Base-by-base conservation (phyloP, 768 basidiomycete genomes). In the Calocera viscosa region DNA sequence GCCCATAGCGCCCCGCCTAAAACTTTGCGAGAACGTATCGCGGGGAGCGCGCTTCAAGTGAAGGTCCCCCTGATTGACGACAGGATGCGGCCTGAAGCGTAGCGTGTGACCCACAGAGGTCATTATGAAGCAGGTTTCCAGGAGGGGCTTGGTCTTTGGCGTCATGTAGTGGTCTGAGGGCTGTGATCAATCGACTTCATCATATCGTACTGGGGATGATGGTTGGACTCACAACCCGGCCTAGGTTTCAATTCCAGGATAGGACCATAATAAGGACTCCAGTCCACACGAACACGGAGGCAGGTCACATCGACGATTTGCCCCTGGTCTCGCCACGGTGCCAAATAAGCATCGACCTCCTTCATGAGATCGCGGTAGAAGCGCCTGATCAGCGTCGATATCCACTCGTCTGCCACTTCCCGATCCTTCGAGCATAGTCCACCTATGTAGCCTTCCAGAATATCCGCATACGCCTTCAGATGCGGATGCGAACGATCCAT, bases 291-390 rank as follows among this genome's bases (percentile, higher is more conserved):
- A 12, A 60, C 7, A 22, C 53, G 53, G 22, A 60, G 7, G 53
- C 53, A 60, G 14, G 53, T 60, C 30, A 60, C 53, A 32, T 60
- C 53, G 5, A 60, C 5, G 7, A 16, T 30, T 8, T 30, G 14
- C 16, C 26, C 16, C 53, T 16, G 26, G 19, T 28, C 2, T 5
- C 19, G 11, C 26, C 26, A 28, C 30, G 53, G 30, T 10, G 2
- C 26, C 30, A 60, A 22, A 30, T 28, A 60, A 26, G 2, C 10
- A 10, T 60, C 53, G 16, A 60, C 53, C 30, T 28, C 26, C 19
- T 60, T 60, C 53, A 60, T 60, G 26, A 60, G 53, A 19, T 60
- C 53, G 26, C 53, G 53, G 22, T 60, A 60, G 30, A 60, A 60
- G 26, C 53, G 53, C 53, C 53, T 60, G 26, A 60, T 32, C 11